Percentiles rank a stretch among this genome's conserved stretches.
These are phyloP conservation scores for Reutealis trisperma DNA, from an alignment of 345 rosid genomes.

Conservation along the genomic window DNA sequence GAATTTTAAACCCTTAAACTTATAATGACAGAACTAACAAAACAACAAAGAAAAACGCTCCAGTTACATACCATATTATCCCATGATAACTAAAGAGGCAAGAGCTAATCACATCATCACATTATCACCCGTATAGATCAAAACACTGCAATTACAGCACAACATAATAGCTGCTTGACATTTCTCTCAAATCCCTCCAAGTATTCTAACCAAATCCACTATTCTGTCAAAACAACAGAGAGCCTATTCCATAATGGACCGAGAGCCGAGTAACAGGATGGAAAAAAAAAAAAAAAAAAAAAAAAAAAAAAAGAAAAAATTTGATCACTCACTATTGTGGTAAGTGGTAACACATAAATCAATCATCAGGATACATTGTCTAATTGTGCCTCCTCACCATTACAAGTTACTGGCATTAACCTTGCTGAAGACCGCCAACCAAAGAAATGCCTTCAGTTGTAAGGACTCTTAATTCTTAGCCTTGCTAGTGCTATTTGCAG, in stretches of 20 bases:
- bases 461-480: not conserved
- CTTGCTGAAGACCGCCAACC: not conserved
- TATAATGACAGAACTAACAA: not conserved
- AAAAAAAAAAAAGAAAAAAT: not conserved
- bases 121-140: not conserved
- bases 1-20: not conserved
- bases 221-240: not conserved
- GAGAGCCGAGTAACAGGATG: not conserved
- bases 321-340: not conserved
- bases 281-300: not conserved
- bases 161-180: not conserved
- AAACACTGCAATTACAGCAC: not conserved
- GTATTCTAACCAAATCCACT: not conserved
- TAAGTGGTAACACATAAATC: not conserved
- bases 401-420: not conserved
- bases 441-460: not conserved
- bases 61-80: not conserved
- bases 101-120: not conserved
- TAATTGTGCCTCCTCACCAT: not conserved
- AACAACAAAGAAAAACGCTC: constrained; percentile 4
- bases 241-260: not conserved
- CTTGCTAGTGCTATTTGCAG: not conserved
- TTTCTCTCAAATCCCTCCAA: not conserved
- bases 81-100: not conserved
- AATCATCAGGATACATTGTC: not conserved